A percentile compares a stretch with the other conserved stretches of the same genome.
phyloP scores from a whole-genome alignment of 2,329 filamentous ascomycete genomes.

The Alternaria brassicicola region DNA sequence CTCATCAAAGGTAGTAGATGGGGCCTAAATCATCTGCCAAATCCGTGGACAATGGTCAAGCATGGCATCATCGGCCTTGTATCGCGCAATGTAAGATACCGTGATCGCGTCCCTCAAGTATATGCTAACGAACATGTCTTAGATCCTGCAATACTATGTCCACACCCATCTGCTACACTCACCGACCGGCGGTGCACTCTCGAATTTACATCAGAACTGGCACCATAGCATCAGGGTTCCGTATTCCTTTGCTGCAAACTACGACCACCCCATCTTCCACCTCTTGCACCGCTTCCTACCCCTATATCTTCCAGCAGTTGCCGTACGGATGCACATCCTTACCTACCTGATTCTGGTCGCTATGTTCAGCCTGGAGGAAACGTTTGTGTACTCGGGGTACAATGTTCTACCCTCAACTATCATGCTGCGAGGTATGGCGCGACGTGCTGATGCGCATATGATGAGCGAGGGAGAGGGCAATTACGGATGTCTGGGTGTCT shows the following conservation, averaged over 20 bases:
- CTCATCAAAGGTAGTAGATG: constrained; percentile 65
- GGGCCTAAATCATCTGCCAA: constrained; percentile 65
- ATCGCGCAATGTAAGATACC: constrained; percentile 60
- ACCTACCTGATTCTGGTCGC: constrained; percentile 71
- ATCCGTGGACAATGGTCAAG: constrained; percentile 66
- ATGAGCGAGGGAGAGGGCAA: constrained; percentile 63
- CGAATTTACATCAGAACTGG: constrained; percentile 58
- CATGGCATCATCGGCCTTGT: constrained; percentile 61
- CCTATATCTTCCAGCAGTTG: constrained; percentile 67
- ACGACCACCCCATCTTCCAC: constrained; percentile 71
- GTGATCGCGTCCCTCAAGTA: constrained; percentile 7
- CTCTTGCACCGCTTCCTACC: constrained; percentile 69
- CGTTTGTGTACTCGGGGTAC: constrained; percentile 72
- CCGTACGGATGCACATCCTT: constrained; percentile 73
- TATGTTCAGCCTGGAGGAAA: constrained; percentile 69
- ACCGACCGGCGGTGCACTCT: constrained; percentile 34
- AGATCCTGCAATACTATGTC: constrained; percentile 73
- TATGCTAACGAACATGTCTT: constrained; percentile 3
- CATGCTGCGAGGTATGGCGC: constrained; percentile 63
- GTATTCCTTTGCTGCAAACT: constrained; percentile 67
- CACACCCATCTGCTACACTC: constrained; percentile 75
- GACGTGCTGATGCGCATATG: constrained; percentile 65
- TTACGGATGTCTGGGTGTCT: constrained; percentile 66
- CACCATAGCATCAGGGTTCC: constrained; percentile 64
- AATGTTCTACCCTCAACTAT: constrained; percentile 64